phyloP scores from a whole-genome alignment of 2,329 filamentous ascomycete genomes.

The Fusarium bulbicola region DNA sequence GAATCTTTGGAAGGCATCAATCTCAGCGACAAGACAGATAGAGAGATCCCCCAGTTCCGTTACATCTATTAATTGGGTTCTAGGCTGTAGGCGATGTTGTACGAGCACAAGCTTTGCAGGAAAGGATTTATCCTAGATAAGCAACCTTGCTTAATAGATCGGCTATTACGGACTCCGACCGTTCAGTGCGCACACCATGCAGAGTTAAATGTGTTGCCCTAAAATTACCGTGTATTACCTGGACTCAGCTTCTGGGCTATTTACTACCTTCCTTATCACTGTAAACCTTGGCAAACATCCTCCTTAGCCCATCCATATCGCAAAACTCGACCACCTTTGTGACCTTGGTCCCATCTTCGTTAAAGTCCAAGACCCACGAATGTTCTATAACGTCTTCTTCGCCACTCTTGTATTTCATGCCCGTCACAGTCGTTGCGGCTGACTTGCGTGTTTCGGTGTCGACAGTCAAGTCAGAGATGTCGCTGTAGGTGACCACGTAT shows the following conservation, averaged over 20 bases:
- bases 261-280: neutral
- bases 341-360: constrained; percentile 17
- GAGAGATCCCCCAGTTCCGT: neutral
- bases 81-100: rapidly evolving
- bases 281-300: neutral
- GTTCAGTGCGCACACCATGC: neutral
- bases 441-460: constrained; percentile 12
- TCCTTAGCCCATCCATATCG: constrained; percentile 9
- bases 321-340: constrained; percentile 26
- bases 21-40: neutral
- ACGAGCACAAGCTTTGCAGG: rapidly evolving
- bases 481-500: neutral
- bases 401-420: constrained; percentile 5
- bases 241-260: neutral
- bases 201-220: too few species aligned
- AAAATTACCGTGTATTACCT: too few species aligned
- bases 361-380: constrained; percentile 16
- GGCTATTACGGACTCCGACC: too few species aligned
- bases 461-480: constrained; percentile 2
- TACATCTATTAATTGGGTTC: neutral
- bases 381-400: constrained; percentile 9
- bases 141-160: neutral
- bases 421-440: neutral
- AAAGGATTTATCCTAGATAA: neutral
- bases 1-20: neutral